Base-by-base conservation (phyloP, 495 filamentous ascomycete genomes). In the Penicillium canariense region DNA sequence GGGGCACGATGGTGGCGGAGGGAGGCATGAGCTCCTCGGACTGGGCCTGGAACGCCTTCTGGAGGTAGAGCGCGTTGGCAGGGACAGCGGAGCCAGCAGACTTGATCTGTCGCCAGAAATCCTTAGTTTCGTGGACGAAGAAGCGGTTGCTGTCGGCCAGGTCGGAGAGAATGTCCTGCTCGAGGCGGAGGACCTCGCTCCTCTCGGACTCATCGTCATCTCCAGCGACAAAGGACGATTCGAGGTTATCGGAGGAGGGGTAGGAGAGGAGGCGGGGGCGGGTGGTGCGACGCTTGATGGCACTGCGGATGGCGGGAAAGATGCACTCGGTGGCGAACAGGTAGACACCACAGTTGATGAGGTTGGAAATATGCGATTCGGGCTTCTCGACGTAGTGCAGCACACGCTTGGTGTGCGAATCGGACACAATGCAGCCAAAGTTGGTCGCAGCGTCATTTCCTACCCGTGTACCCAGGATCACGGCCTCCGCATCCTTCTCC, bases 31-130 rank as follows among this genome's bases (percentile, higher is more conserved):
- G 86, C 73, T 96, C 92, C 22, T 84, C 76, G 2, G 91, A 92
- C 54, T 84, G 85, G 22, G 78, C 81, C 73, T 97, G 95, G 76
- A 86, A 87, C 5, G 94, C 95, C 77, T 97, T 93, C 68, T 92
- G 90, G 35, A 99, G 84, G 75, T 99, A 99, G 2, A 99, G 84
- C 1, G 94, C 95, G 67, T 99, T 97, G 54, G 94, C 94, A 9
- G 94, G 95, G 51, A 99, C 91, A 45, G 94, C 94, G 18, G 94
- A 97, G 35, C 95, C 95, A 44, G 94, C 94, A 5, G 95, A 96
- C 83, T 99, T 99, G 81, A 99, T 97, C 80, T 99, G 94, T 51
- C 94, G 92, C 94, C 94, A 99, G 76, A 99, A 99, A 67, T 96
- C 94, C 76, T 96, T 96, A 39, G 94, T 97, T 75, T 99, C 94